These are phyloP conservation scores for Ulota crispa DNA, from an alignment of 225 moss, liverwort and hornwort species.

Conservation along the genomic window DNA sequence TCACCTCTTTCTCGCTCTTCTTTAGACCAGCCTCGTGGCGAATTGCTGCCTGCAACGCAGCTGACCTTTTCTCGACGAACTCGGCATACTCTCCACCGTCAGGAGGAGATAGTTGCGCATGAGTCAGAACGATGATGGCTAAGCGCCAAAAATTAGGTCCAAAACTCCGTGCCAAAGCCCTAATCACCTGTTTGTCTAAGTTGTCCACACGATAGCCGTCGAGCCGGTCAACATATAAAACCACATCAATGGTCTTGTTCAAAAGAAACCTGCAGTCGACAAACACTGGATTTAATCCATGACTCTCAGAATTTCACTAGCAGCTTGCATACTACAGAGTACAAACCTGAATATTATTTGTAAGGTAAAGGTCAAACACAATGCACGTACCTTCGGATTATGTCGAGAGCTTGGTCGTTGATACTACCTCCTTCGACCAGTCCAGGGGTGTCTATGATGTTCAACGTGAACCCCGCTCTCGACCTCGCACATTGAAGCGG, in stretches of 20 bases:
- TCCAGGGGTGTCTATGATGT: slow-evolving; percentile 93
- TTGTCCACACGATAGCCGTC: slow-evolving; percentile 98
- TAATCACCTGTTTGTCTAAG: slow-evolving; percentile 90
- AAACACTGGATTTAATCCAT: neutral
- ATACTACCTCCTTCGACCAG: slow-evolving; percentile 91
- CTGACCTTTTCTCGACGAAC: slow-evolving; percentile 78
- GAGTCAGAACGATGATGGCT: slow-evolving; percentile 75
- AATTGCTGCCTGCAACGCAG: slow-evolving; percentile 80
- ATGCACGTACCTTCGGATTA: slow-evolving; percentile 68
- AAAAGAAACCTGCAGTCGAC: slow-evolving; percentile 74
- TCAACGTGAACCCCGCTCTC: slow-evolving; percentile 88
- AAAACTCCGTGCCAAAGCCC: slow-evolving; percentile 85
- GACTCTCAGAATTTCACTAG: neutral
- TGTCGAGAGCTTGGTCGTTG: slow-evolving; percentile 92
- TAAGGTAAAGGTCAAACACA: neutral
- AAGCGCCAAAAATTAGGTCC: slow-evolving; percentile 92
- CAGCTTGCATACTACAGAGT: neutral
- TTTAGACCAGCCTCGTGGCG: slow-evolving; percentile 86
- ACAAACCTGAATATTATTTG: neutral
- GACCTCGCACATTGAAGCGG: slow-evolving; percentile 92
- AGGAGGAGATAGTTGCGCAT: slow-evolving; percentile 90
- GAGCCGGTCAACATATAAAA: slow-evolving; percentile 90
- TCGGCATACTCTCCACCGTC: slow-evolving; percentile 85
- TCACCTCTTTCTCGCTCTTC: slow-evolving; percentile 74
- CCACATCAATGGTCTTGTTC: slow-evolving; percentile 92